phyloP scores from a whole-genome alignment of 163 green algal genomes.

The Chlamydomonas reinhardtii region DNA sequence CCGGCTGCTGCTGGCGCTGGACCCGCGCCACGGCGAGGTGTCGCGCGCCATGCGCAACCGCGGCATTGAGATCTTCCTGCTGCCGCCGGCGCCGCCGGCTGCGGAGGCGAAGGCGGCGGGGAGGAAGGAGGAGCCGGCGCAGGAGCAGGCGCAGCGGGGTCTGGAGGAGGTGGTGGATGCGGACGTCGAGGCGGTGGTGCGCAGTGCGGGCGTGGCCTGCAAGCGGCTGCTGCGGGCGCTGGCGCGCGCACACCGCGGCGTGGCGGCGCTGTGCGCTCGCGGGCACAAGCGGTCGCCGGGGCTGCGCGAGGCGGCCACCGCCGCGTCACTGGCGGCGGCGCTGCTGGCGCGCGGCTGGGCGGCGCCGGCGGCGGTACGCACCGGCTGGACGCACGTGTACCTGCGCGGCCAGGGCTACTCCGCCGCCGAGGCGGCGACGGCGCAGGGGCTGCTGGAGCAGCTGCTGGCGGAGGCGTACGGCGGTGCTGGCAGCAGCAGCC shows the following conservation, averaged over 20 bases:
- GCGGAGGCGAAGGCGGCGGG: not conserved
- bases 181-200: conserved; percentile 38
- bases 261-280: conserved; percentile 27
- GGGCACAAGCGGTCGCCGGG: conserved; percentile 62
- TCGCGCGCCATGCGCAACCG: conserved; percentile 98
- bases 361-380: conserved; percentile 57
- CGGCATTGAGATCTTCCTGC: conserved; percentile 94
- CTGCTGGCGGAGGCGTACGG: not conserved
- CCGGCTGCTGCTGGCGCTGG: conserved; percentile 92
- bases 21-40: conserved; percentile 94
- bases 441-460: not conserved
- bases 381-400: conserved; percentile 72
- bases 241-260: conserved; percentile 56
- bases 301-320: conserved; percentile 72
- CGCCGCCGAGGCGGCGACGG: conserved; percentile 11
- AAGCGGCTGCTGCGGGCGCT: conserved; percentile 62
- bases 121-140: not conserved
- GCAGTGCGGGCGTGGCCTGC: conserved; percentile 4
- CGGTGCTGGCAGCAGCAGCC: not conserved
- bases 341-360: conserved; percentile 74
- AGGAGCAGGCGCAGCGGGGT: not conserved
- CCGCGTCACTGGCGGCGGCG: conserved; percentile 66
- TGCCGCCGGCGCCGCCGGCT: conserved; percentile 52
- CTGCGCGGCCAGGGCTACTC: conserved; percentile 34
- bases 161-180: not conserved